Evolutionary conservation across 2,329 filamentous ascomycete species (phyloP).

Genomic region (Colletotrichum trifolii): DNA sequence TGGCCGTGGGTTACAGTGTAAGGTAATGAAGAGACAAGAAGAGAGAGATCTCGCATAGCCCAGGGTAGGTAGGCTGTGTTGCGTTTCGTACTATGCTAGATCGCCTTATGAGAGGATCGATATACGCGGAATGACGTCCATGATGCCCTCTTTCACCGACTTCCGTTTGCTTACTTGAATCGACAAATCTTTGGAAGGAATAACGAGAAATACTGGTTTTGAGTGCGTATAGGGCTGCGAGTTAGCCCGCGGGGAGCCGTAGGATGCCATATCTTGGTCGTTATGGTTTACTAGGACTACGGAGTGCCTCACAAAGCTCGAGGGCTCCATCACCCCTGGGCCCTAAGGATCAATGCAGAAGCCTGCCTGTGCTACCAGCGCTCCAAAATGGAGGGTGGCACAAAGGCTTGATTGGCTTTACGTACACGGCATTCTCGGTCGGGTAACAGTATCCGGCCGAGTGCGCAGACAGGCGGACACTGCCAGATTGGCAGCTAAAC

Average conservation of each 20-base stretch:
- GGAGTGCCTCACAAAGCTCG: no score
- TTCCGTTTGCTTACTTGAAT: background rate
- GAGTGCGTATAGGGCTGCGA: conserved; percentile 1
- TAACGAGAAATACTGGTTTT: background rate
- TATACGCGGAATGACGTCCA: no score
- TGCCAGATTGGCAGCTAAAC: background rate
- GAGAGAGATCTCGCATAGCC: no score
- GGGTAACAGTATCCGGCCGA: background rate
- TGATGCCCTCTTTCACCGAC: background rate
- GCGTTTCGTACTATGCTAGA: no score
- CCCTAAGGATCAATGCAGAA: no score
- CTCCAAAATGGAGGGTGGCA: background rate
- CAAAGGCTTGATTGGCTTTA: background rate
- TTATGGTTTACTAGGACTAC: no score
- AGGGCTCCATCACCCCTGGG: no score
- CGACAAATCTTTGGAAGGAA: background rate
- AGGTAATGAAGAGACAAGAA: no score
- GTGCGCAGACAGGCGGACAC: background rate
- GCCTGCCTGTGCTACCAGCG: no score
- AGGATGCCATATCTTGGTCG: background rate
- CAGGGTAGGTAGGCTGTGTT: no score
- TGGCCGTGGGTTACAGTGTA: no score
- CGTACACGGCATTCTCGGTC: conserved; percentile 7
- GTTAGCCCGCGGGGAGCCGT: conserved; percentile 7
- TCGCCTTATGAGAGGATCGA: no score